These are phyloP conservation scores for Erodium trifolium DNA, from an alignment of 441 rosid species.

Conservation along the genomic window DNA sequence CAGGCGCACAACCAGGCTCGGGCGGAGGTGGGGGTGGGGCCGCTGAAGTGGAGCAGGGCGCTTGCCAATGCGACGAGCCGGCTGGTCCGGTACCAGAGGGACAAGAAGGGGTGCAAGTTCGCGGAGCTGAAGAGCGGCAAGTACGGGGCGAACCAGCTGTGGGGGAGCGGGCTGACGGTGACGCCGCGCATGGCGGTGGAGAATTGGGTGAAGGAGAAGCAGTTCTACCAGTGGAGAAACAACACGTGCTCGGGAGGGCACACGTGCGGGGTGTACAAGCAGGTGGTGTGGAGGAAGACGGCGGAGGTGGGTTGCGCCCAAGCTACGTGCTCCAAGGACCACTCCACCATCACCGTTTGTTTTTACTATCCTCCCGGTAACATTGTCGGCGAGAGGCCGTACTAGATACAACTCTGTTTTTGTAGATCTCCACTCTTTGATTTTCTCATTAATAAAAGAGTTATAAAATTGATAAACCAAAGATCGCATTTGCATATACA, in stretches of 20 bases:
- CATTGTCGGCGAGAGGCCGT: slow-evolving; percentile 59
- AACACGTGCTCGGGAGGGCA: slow-evolving; percentile 49
- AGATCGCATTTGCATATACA: background rate
- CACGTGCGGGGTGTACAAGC: slow-evolving; percentile 60
- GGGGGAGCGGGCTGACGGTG: slow-evolving; percentile 43
- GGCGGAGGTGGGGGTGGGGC: slow-evolving; percentile 50
- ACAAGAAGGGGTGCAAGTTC: slow-evolving; percentile 54
- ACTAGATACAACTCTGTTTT: slow-evolving; percentile 17
- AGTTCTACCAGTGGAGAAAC: slow-evolving; percentile 39
- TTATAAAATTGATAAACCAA: too few relatives aligned
- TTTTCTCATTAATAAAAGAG: too few relatives aligned
- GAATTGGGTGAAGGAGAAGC: slow-evolving; percentile 60
- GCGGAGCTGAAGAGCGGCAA: slow-evolving; percentile 43
- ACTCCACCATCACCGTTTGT: slow-evolving; percentile 54
- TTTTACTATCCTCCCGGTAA: slow-evolving; percentile 84
- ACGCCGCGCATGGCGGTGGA: slow-evolving; percentile 54
- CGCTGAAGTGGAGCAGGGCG: slow-evolving; percentile 52
- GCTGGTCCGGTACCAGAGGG: slow-evolving; percentile 51
- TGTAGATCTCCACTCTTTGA: too few relatives aligned
- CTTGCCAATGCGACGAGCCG: slow-evolving; percentile 43
- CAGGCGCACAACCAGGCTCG: slow-evolving; percentile 70
- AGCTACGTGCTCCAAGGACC: slow-evolving; percentile 42
- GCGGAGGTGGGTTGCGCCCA: slow-evolving; percentile 65
- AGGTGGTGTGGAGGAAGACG: slow-evolving; percentile 72
- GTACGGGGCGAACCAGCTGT: slow-evolving; percentile 67